A percentile compares a stretch with the other conserved stretches of the same genome.
phyloP scores from a whole-genome alignment of 1,284 basidiomycete genomes.

The Boletellus dicymbophilus region DNA sequence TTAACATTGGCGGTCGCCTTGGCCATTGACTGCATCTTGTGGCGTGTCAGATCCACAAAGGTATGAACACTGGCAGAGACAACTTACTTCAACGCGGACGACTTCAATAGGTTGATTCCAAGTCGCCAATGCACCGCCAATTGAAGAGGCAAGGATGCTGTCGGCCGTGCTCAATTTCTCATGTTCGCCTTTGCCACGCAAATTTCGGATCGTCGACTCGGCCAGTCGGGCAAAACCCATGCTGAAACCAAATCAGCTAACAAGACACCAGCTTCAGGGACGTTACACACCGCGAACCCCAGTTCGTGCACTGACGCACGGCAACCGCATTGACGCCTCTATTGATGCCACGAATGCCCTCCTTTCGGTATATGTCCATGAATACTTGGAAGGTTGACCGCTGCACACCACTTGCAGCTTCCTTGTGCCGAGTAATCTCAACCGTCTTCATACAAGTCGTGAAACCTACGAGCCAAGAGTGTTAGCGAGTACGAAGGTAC shows the following conservation, averaged over 20 bases:
- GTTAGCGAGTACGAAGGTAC: conserved; percentile 9
- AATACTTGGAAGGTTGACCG: conserved; percentile 96
- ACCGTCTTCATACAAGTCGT: conserved; percentile 99
- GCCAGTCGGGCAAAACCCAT: conserved; percentile 98
- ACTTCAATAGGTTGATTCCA: conserved; percentile 99
- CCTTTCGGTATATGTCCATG: conserved; percentile 90
- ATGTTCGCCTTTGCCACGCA: conserved; percentile 75
- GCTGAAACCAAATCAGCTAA: conserved; percentile 41
- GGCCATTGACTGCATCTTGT: conserved; percentile 97
- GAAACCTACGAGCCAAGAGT: conserved; percentile 64
- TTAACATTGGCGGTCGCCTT: conserved; percentile 75
- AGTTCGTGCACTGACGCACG: conserved; percentile 97
- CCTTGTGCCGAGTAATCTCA: conserved; percentile 98
- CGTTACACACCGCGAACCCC: conserved; percentile 86
- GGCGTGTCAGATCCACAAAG: conserved; percentile 7
- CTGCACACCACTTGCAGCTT: conserved; percentile 85
- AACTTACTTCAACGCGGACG: conserved; percentile 81
- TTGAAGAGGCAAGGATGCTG: conserved; percentile 88
- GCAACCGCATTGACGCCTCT: conserved; percentile 99
- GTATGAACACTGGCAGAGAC: not conserved
- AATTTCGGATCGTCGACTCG: conserved; percentile 78
- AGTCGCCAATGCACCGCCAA: conserved; percentile 95
- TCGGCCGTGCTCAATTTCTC: conserved; percentile 81
- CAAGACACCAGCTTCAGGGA: not conserved
- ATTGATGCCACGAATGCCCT: conserved; percentile 97